phyloP scores from a whole-genome alignment of 2,329 filamentous ascomycete species.

The Epichloe aotearoae region DNA sequence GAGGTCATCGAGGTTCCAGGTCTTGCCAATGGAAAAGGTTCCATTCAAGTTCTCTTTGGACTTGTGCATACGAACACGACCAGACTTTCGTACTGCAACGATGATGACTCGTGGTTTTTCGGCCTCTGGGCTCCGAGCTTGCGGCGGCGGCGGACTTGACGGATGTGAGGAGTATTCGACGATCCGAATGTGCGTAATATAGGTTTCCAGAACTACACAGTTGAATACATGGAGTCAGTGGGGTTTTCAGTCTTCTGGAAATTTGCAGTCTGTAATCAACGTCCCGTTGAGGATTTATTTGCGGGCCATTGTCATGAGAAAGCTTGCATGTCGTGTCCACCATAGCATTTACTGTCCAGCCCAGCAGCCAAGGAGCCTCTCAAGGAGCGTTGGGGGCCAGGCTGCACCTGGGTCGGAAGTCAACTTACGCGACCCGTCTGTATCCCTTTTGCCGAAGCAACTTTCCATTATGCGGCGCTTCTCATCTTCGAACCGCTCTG shows the following conservation, averaged over 20 bases:
- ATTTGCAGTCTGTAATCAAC: background rate
- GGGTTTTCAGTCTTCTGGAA: background rate
- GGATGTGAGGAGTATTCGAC: conserved; percentile 76
- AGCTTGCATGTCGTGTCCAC: background rate
- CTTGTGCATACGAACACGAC: conserved; percentile 90
- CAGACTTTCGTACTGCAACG: conserved; percentile 82
- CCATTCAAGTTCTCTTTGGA: conserved; percentile 90
- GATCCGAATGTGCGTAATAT: conserved; percentile 94
- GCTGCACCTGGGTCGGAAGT: background rate
- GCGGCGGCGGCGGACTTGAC: conserved; percentile 70
- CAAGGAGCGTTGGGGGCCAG: background rate
- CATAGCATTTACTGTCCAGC: background rate
- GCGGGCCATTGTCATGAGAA: background rate
- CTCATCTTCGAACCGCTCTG: conserved; percentile 92
- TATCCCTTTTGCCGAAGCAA: conserved; percentile 86
- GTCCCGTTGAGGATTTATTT: background rate
- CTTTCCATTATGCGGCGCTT: conserved; percentile 88
- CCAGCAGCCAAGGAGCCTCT: background rate
- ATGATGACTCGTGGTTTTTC: conserved; percentile 90
- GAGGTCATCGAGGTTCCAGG: conserved; percentile 91
- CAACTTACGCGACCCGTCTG: conserved; percentile 67
- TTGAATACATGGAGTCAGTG: conserved; percentile 6
- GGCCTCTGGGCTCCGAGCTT: conserved; percentile 51
- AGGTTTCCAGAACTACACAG: conserved; percentile 54
- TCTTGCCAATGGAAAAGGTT: conserved; percentile 94